These are phyloP conservation scores for Phytophthora citrophthora DNA, from an alignment of 352 stramenopile genomes.

Conservation along the genomic window DNA sequence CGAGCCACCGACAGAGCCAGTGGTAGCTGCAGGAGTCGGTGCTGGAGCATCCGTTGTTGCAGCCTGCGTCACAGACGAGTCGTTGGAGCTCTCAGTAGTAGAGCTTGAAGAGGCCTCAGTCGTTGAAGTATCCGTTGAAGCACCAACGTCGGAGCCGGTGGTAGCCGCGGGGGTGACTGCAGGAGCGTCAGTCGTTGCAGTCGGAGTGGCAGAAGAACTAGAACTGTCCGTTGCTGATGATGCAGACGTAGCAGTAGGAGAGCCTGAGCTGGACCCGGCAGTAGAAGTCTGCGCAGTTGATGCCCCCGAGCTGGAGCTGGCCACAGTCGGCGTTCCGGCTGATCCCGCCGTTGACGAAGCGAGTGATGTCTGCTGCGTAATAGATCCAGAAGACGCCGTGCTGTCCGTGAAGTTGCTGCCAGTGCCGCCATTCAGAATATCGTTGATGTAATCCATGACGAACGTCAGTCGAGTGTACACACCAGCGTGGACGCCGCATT, in stretches of 20 bases:
- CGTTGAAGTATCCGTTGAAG: no score
- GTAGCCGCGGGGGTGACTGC: conserved; percentile 2
- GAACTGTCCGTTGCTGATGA: conserved; percentile 16
- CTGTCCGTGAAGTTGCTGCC: conserved; percentile 25
- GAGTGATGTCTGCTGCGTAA: conserved; percentile 16
- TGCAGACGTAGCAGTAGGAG: neutral
- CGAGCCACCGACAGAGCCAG: neutral
- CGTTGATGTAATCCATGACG: conserved; percentile 56
- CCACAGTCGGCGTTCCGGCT: conserved; percentile 7
- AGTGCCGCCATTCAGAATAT: conserved; percentile 25
- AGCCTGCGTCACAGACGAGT: neutral
- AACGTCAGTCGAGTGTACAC: conserved; percentile 62
- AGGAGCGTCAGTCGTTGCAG: conserved; percentile 4
- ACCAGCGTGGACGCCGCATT: conserved; percentile 52
- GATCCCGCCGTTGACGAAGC: conserved; percentile 18
- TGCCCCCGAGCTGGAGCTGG: conserved; percentile 3
- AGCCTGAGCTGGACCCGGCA: conserved; percentile 12
- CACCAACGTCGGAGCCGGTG: no score
- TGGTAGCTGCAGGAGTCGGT: neutral
- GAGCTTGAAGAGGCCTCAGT: neutral
- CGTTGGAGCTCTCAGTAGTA: conserved; percentile 6
- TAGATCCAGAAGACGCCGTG: conserved; percentile 14
- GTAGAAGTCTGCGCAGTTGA: conserved; percentile 4
- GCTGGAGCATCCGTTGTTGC: neutral
- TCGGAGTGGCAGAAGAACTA: conserved; percentile 8